Evolutionary conservation across 108 stramenopile species (phyloP), one percentile per base, ranked within the genome.

Genomic region (Nitzschia sp.): DNA sequence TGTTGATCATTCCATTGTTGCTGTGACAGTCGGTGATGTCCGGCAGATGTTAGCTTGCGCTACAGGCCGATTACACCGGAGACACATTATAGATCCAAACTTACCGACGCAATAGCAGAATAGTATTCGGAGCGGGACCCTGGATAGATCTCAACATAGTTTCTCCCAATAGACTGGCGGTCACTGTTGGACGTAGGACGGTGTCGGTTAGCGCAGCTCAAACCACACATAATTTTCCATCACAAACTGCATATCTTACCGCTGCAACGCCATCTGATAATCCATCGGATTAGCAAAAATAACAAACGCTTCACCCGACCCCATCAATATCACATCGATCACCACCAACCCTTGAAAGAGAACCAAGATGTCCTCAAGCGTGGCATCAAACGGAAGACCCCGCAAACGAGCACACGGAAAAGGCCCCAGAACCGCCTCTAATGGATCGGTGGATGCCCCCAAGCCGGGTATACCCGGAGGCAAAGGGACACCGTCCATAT

Each of bases 321-420:
- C 72, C 3, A 90, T 69, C 66, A 97, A 67, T 8, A 97, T 83
- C 32, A 97, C 94, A 67, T 97, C 97, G 59, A 96, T 79, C 19
- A 96, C 89, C 46, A 93, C 91, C n/a, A 96, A 66, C 13, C 97
- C 96, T 74, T 93, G 95, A 80, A 98, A 98, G 46, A 98, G 88
- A 29, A 87, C 77, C 21, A 97, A 70, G 19, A 98, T 90, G 64
- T 98, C 97, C 79, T 96, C 95, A 32, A 96, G 70, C 33, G 91
- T 91, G 29, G 91, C 94, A 64, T 97, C 96, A 71, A 87, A 98
- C 36, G 96, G 96, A 25, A 98, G 70, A 34, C 88, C 87, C 35
- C 95, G 84, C 36, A 98, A 76, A 35, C 94, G 83, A 4, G 88
- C 91, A 60, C 94, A 96, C 5, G 97, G 97, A 75, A 98, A 98